Conservation (phyloP, 2,329 filamentous ascomycete genomes). For the Alternaria longipes region DNA sequence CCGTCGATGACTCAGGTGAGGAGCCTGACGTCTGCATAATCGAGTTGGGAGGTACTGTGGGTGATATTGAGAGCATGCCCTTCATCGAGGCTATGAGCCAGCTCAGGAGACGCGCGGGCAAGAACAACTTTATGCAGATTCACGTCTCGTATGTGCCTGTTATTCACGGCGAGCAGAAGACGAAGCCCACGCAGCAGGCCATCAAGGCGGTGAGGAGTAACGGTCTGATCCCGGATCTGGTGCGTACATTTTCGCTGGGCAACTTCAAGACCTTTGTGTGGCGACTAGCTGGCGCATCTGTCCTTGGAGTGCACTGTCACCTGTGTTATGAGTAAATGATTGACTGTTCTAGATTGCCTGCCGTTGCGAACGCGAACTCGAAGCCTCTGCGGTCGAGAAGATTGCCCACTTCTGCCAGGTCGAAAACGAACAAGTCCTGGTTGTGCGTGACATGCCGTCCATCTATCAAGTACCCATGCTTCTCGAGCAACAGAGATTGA, state of each 20-base stretch:
- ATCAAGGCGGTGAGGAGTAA: slow-evolving; percentile 85
- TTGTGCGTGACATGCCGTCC: slow-evolving; percentile 85
- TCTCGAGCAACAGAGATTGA: slow-evolving; percentile 80
- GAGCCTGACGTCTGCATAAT: slow-evolving; percentile 93
- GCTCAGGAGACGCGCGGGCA: slow-evolving; percentile 75
- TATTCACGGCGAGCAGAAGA: slow-evolving; percentile 83
- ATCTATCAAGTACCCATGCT: slow-evolving; percentile 97
- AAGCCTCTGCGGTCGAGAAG: slow-evolving; percentile 79
- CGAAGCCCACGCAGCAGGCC: slow-evolving; percentile 93
- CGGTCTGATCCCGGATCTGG: slow-evolving; percentile 70
- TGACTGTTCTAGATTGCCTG: slow-evolving; percentile 76
- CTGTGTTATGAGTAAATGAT: neutral
- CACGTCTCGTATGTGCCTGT: slow-evolving; percentile 89
- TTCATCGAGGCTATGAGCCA: slow-evolving; percentile 89
- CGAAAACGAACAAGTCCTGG: slow-evolving; percentile 82
- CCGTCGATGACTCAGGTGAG: slow-evolving; percentile 83
- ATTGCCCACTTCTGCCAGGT: slow-evolving; percentile 91
- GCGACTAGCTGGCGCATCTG: neutral
- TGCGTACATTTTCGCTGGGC: slow-evolving; percentile 47
- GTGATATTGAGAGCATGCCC: slow-evolving; percentile 86
- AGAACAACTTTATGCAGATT: slow-evolving; percentile 86
- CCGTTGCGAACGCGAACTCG: slow-evolving; percentile 81
- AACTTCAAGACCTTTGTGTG: neutral
- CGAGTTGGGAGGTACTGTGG: slow-evolving; percentile 73
- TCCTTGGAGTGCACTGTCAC: neutral